These are phyloP conservation scores for Schwanniomyces polymorphus DNA, from an alignment of 805 yeast species.

Conservation along the genomic window DNA sequence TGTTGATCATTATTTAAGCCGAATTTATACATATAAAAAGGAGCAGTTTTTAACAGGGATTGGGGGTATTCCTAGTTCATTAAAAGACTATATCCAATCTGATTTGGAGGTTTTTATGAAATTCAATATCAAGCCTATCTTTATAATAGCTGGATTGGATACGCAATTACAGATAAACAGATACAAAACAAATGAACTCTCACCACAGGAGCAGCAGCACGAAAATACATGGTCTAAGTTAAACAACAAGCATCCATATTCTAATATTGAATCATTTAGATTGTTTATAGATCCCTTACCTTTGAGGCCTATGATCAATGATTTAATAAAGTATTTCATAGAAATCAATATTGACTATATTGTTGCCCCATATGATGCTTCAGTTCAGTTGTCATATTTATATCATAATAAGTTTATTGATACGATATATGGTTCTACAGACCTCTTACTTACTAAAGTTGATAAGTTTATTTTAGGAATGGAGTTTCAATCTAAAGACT, in stretches of 20 bases:
- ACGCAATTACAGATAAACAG: constrained; percentile 33
- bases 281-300: constrained; percentile 51
- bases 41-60: constrained; percentile 74
- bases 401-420: constrained; percentile 58
- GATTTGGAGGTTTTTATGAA: constrained; percentile 64
- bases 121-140: constrained; percentile 71
- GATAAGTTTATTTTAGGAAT: constrained; percentile 73
- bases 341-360: constrained; percentile 60
- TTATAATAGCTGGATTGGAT: constrained; percentile 71
- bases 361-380: constrained; percentile 80
- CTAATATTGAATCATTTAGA: constrained; percentile 49
- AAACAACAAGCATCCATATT: constrained; percentile 23
- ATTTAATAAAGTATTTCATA: constrained; percentile 57
- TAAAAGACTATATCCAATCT: constrained; percentile 54
- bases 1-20: constrained; percentile 72
- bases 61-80: constrained; percentile 76
- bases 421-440: constrained; percentile 83
- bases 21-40: constrained; percentile 59
- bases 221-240: constrained; percentile 41
- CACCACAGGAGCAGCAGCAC: constrained; percentile 40
- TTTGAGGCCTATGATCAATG: constrained; percentile 50
- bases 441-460: constrained; percentile 61
- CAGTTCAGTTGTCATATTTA: constrained; percentile 77
- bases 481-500: constrained; percentile 64
- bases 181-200: constrained; percentile 33